Conservation (phyloP, 768 basidiomycete genomes). For the Russula compacta region DNA sequence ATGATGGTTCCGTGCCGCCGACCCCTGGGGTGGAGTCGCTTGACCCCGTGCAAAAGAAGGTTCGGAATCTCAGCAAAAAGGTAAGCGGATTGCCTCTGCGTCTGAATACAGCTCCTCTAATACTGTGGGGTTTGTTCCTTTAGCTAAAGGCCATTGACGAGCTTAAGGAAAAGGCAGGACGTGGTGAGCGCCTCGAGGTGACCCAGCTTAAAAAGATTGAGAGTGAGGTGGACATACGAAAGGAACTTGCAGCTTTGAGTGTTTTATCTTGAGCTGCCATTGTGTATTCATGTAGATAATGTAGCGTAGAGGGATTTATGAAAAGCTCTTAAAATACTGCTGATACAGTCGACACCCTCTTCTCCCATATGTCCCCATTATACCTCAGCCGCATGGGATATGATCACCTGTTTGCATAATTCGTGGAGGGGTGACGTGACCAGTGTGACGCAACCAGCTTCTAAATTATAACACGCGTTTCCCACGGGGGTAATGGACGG, state of each 20-base stretch:
- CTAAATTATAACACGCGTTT: too few relatives aligned
- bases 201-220: slow-evolving; percentile 98
- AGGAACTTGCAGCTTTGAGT: slow-evolving; percentile 50
- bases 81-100: slow-evolving; percentile 32
- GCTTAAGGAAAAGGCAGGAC: slow-evolving; percentile 83
- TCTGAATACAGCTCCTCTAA: slow-evolving; percentile 1
- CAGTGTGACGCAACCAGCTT: too few relatives aligned
- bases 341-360: too few relatives aligned
- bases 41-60: slow-evolving; percentile 85
- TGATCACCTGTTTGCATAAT: too few relatives aligned
- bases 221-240: slow-evolving; percentile 73
- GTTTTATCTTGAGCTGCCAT: background rate
- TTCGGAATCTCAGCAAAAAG: slow-evolving; percentile 93
- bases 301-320: background rate
- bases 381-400: too few relatives aligned
- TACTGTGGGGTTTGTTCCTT: slow-evolving; percentile 3
- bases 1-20: slow-evolving; percentile 34
- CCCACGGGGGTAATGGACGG: too few relatives aligned
- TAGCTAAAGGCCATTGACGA: slow-evolving; percentile 99
- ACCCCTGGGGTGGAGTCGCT: slow-evolving; percentile 52
- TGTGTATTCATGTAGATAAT: background rate
- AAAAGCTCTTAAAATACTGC: background rate
- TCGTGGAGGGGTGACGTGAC: too few relatives aligned
- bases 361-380: too few relatives aligned
- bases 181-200: slow-evolving; percentile 86